Evolutionary conservation across 73 alveolate genomes (phyloP).

Genomic region (Paramecium tetraurelia): DNA sequence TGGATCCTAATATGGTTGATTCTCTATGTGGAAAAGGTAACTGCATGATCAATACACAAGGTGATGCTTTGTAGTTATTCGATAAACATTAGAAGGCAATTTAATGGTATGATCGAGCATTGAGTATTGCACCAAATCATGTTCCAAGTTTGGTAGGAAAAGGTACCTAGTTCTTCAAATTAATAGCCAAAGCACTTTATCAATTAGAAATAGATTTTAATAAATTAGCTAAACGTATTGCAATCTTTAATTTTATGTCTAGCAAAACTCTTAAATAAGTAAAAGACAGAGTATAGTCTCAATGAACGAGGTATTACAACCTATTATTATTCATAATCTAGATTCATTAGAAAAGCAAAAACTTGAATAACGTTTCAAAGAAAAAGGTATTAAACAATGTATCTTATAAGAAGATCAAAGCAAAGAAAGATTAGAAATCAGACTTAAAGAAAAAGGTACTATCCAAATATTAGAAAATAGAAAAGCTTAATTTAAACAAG

Average conservation of each 20-base stretch:
- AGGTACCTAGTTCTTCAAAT: neutral
- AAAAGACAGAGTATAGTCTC: neutral
- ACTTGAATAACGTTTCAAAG: neutral
- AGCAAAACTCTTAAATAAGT: neutral
- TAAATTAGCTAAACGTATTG: neutral
- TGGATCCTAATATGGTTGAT: slow-evolving; percentile 5
- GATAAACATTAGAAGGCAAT: neutral
- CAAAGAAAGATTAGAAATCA: neutral
- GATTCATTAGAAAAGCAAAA: neutral
- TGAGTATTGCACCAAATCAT: neutral
- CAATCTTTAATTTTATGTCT: neutral
- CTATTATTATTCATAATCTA: neutral
- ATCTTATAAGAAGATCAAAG: neutral
- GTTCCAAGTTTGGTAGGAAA: neutral
- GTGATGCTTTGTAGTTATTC: neutral
- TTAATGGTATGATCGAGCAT: neutral
- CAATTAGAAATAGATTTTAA: neutral
- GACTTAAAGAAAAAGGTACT: neutral
- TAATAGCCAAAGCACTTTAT: neutral
- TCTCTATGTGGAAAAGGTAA: neutral
- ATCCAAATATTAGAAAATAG: neutral
- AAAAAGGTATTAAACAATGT: neutral
- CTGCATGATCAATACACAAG: neutral
- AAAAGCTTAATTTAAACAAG: neutral
- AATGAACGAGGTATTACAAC: neutral